Evolutionary conservation across 2,329 filamentous ascomycete species (phyloP).

Genomic region (Geosmithia morbida): DNA sequence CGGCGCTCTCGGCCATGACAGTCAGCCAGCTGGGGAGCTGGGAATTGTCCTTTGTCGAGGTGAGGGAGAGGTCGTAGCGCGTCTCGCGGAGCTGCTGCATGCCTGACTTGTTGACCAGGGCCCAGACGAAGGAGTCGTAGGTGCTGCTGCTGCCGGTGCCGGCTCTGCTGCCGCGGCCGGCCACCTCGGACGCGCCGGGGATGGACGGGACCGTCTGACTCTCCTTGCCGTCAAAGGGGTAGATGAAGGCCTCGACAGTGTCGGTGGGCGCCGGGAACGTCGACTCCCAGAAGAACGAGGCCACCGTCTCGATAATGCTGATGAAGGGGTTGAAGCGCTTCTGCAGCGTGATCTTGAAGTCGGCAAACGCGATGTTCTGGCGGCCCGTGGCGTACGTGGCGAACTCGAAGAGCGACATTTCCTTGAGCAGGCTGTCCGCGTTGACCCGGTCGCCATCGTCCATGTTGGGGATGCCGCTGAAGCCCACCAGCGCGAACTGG

Average conservation of each 20-base stretch:
- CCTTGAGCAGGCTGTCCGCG: conserved; percentile 47
- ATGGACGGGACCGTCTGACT: conserved; percentile 54
- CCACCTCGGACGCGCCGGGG: conserved; percentile 40
- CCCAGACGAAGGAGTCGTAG: conserved; percentile 90
- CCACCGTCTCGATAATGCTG: conserved; percentile 44
- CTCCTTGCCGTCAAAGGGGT: conserved; percentile 90
- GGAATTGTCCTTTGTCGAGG: conserved; percentile 78
- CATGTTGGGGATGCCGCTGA: conserved; percentile 40
- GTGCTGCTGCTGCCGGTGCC: conserved; percentile 51
- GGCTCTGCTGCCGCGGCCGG: conserved; percentile 42
- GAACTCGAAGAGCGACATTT: conserved; percentile 81
- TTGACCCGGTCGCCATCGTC: conserved; percentile 26
- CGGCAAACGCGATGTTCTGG: conserved; percentile 83
- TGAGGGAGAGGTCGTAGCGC: conserved; percentile 87
- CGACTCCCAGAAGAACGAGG: conserved; percentile 70
- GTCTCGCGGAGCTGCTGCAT: conserved; percentile 88
- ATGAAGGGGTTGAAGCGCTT: conserved; percentile 76
- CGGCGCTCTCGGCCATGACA: conserved; percentile 93
- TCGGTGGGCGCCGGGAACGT: conserved; percentile 56
- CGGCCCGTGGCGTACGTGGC: conserved; percentile 79
- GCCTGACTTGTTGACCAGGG: conserved; percentile 82
- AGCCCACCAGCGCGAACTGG: conserved; percentile 84
- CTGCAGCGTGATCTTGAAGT: conserved; percentile 66
- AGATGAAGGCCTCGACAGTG: conserved; percentile 60
- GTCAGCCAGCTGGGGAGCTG: conserved; percentile 86